phyloP scores from a whole-genome alignment of 1,284 basidiomycete species.

The Anthracocystis walkeri region DNA sequence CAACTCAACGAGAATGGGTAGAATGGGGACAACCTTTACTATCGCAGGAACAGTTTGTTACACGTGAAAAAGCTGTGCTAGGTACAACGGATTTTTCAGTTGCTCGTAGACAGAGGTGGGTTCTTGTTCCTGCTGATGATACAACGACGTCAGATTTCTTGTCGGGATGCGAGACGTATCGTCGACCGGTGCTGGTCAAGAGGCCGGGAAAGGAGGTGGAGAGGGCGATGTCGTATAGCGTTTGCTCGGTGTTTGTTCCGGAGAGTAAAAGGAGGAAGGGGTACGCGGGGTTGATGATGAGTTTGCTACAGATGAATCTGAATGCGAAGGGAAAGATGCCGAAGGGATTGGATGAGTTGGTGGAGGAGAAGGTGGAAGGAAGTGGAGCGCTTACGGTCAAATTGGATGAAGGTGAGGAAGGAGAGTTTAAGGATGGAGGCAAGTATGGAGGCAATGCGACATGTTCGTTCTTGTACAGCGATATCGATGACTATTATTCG shows the following conservation, averaged over 20 bases:
- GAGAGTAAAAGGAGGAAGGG: conserved; percentile 72
- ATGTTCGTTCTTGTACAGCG: conserved; percentile 77
- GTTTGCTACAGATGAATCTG: conserved; percentile 73
- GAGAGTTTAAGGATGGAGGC: conserved; percentile 56
- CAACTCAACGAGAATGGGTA: conserved; percentile 36
- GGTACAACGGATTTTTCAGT: conserved; percentile 26
- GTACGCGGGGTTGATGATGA: conserved; percentile 74
- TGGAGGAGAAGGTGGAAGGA: not conserved
- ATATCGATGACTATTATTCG: conserved; percentile 76
- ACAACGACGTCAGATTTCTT: conserved; percentile 33
- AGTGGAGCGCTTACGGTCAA: conserved; percentile 6
- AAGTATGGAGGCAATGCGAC: conserved; percentile 68
- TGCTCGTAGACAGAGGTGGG: conserved; percentile 32
- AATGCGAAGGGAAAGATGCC: conserved; percentile 15
- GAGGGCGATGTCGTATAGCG: conserved; percentile 24
- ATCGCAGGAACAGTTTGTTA: conserved; percentile 32
- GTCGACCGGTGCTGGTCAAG: conserved; percentile 31
- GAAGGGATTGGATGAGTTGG: not conserved
- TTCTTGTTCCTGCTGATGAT: conserved; percentile 34
- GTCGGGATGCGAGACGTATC: conserved; percentile 41
- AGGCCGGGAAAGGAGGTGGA: conserved; percentile 20
- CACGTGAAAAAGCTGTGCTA: conserved; percentile 24
- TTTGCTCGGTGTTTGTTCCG: conserved; percentile 72
- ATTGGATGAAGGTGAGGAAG: conserved; percentile 10
- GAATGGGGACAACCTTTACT: conserved; percentile 44